phyloP scores from a whole-genome alignment of 2,329 filamentous ascomycete species.

The Hypomyces rosellus region DNA sequence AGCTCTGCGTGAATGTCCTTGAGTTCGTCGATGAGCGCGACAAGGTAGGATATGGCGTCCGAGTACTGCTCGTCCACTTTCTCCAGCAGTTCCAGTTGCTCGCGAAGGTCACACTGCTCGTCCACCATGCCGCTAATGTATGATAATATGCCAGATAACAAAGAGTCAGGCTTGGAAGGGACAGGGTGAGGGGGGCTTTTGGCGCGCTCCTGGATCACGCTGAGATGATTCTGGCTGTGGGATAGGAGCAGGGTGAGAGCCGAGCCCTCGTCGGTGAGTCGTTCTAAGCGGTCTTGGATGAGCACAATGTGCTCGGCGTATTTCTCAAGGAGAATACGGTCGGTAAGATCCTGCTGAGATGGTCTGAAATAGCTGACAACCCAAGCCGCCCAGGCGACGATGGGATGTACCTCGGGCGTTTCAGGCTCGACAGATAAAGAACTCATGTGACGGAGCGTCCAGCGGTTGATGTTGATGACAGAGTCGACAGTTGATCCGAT shows the following conservation, averaged over 20 bases:
- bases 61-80: conserved; percentile 62
- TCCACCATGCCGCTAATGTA: conserved; percentile 63
- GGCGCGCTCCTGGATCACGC: conserved; percentile 63
- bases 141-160: conserved; percentile 67
- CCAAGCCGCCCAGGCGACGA: conserved; percentile 37
- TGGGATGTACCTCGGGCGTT: conserved; percentile 26
- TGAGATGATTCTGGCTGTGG: conserved; percentile 62
- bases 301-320: conserved; percentile 67
- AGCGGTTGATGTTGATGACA: conserved; percentile 68
- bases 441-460: conserved; percentile 65
- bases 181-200: conserved; percentile 56
- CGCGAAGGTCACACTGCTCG: conserved; percentile 53
- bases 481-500: conserved; percentile 68
- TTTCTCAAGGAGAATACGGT: conserved; percentile 60
- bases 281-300: conserved; percentile 62
- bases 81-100: conserved; percentile 57
- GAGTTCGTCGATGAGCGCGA: conserved; percentile 62
- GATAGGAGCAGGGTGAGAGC: conserved; percentile 59
- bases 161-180: conserved; percentile 53
- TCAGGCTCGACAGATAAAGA: conserved; percentile 41
- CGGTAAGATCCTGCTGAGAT: conserved; percentile 39
- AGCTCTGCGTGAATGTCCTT: conserved; percentile 66
- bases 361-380: conserved; percentile 58
- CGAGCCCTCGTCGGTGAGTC: conserved; percentile 64
- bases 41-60: conserved; percentile 62